phyloP scores from a whole-genome alignment of 176 grass and related monocot species.

The Phoenix roebelenii region DNA sequence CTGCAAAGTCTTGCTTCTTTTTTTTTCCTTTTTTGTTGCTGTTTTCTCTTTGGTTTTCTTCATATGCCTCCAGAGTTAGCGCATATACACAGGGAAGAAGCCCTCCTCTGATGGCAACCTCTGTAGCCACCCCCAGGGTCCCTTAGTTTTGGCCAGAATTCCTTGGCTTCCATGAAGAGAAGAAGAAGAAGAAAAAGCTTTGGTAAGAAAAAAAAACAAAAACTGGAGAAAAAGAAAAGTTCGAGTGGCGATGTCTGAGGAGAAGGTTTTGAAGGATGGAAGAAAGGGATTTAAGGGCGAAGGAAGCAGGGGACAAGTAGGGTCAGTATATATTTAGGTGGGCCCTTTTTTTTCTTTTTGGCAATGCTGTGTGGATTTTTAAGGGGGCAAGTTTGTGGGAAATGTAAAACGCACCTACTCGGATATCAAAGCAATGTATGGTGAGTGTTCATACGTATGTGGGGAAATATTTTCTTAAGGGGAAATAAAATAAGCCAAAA shows the following conservation, averaged over 20 bases:
- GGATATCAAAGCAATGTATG: constrained; percentile 27
- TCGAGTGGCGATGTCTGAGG: not conserved
- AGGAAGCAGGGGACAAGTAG: not conserved
- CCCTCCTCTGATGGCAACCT: not conserved
- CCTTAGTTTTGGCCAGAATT: not conserved
- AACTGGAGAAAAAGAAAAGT: too few relatives aligned
- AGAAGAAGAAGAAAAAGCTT: not conserved
- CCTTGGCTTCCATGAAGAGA: not conserved
- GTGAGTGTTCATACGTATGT: constrained; percentile 4
- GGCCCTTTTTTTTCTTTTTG: not conserved
- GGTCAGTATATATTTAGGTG: not conserved
- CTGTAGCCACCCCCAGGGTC: not conserved
- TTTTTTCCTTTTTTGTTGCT: not conserved
- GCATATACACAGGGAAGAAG: not conserved
- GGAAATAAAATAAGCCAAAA: not conserved
- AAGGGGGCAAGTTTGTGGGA: constrained; percentile 33
- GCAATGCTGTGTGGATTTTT: not conserved
- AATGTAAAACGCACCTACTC: constrained; percentile 33
- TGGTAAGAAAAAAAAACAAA: too few relatives aligned
- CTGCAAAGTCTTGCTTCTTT: not conserved
- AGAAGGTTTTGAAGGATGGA: not conserved
- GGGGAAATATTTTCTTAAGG: not conserved
- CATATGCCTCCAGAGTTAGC: not conserved
- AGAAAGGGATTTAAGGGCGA: not conserved
- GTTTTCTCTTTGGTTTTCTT: not conserved